Conservation (phyloP, 139 green algal species). For the Closterium sp. region DNA sequence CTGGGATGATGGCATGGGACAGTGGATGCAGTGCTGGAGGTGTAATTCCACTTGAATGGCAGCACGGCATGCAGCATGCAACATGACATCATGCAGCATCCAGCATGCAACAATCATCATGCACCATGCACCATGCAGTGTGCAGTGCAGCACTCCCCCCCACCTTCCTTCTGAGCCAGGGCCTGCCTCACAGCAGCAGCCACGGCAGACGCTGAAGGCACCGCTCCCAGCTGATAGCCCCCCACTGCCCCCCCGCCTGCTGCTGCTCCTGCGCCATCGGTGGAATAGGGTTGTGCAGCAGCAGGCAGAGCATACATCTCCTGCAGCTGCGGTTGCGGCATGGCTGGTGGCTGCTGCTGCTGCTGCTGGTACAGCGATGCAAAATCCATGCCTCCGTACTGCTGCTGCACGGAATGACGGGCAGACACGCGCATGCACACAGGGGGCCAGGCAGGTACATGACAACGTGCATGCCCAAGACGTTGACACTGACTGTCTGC, state of each 20-base stretch:
- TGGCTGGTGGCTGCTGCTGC: not conserved
- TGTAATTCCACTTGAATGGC: too few species aligned
- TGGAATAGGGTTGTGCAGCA: not conserved
- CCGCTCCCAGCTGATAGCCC: not conserved
- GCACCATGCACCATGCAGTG: not conserved
- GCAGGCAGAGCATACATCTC: not conserved
- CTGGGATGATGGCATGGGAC: too few species aligned
- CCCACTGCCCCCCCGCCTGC: not conserved
- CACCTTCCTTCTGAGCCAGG: conserved; percentile 5
- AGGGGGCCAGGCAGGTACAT: too few species aligned
- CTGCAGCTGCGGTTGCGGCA: not conserved
- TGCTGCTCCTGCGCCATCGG: not conserved
- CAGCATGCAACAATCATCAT: not conserved
- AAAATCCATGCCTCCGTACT: not conserved
- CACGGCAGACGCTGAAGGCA: not conserved
- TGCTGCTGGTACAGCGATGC: not conserved
- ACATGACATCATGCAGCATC: not conserved
- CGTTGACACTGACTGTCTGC: too few species aligned
- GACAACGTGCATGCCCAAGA: too few species aligned
- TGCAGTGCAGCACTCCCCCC: too few species aligned
- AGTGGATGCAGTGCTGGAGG: too few species aligned
- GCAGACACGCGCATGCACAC: not conserved
- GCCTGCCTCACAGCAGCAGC: not conserved
- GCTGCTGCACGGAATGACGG: not conserved
- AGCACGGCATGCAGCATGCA: too few species aligned